Conservation (phyloP, 1,284 basidiomycete genomes). For the Apiotrichum siamense region DNA sequence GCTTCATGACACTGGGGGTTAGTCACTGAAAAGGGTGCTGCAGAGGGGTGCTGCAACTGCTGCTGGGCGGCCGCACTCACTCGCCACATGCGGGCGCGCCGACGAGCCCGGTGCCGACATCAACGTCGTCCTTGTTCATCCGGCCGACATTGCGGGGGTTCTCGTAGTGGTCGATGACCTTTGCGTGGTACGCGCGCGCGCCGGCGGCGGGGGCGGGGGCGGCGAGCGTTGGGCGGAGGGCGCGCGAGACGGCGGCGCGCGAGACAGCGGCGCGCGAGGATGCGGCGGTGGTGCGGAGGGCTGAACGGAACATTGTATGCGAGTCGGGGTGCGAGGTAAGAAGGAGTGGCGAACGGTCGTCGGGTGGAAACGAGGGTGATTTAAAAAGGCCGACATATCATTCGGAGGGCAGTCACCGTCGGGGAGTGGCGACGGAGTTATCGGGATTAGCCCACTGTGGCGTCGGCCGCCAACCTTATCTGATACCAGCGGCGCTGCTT, state of each 20-base stretch:
- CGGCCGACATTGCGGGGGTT: conserved; percentile 80
- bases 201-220: background rate
- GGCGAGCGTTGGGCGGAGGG: too few relatives aligned
- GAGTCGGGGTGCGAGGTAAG: conserved; percentile 2
- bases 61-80: too few relatives aligned
- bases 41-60: too few relatives aligned
- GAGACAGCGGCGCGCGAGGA: background rate
- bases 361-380: too few relatives aligned
- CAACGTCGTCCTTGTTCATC: conserved; percentile 27
- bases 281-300: background rate
- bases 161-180: conserved; percentile 94
- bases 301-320: conserved; percentile 5
- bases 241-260: background rate
- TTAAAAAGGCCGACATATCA: too few relatives aligned
- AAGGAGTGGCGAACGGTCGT: too few relatives aligned
- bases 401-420: too few relatives aligned
- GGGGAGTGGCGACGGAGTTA: too few relatives aligned
- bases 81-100: conserved; percentile 56
- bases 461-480: too few relatives aligned
- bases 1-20: conserved; percentile 86
- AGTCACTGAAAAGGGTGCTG: background rate
- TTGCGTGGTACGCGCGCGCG: conserved; percentile 71
- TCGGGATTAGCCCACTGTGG: too few relatives aligned
- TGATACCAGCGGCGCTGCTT: too few relatives aligned
- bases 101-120: conserved; percentile 88